A percentile compares a stretch with the other conserved stretches of the same genome.
Evolutionary conservation across 1,139 yeast species (phyloP).

Genomic region (Scheffersomyces segobiensis): DNA sequence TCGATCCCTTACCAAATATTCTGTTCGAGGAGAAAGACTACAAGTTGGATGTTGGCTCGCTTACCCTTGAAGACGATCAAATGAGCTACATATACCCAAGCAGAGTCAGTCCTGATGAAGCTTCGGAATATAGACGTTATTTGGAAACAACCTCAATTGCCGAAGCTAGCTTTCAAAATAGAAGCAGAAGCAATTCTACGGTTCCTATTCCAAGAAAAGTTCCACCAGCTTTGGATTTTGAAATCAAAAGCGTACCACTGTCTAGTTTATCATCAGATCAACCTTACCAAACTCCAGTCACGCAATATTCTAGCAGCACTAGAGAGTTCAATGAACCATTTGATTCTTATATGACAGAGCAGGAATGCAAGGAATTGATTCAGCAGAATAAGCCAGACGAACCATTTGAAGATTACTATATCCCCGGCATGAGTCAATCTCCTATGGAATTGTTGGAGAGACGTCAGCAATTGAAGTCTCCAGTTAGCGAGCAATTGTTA

Average conservation of each 20-base stretch:
- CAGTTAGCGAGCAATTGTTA: not conserved
- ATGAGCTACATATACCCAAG: slow-evolving; percentile 11
- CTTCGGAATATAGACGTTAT: not conserved
- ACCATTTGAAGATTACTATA: slow-evolving; percentile 30
- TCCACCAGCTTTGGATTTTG: slow-evolving; percentile 14
- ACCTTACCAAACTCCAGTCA: not conserved
- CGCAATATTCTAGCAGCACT: slow-evolving; percentile 4
- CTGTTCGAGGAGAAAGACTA: slow-evolving; percentile 13
- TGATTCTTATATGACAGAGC: slow-evolving; percentile 21
- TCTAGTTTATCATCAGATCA: slow-evolving; percentile 2
- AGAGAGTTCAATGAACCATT: slow-evolving; percentile 21
- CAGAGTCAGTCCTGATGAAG: slow-evolving; percentile 6
- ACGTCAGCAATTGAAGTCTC: not conserved
- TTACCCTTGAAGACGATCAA: not conserved
- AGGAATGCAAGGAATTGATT: slow-evolving; percentile 9
- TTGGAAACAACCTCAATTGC: not conserved
- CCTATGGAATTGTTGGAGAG: not conserved
- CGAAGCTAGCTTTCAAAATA: not conserved
- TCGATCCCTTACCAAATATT: slow-evolving; percentile 11
- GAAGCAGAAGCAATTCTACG: not conserved
- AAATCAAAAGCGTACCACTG: not conserved
- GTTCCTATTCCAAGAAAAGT: slow-evolving; percentile 8
- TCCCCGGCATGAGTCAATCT: slow-evolving; percentile 3
- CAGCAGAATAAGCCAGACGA: slow-evolving; percentile 16
- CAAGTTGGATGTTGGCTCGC: slow-evolving; percentile 6